These are phyloP conservation scores for Mycena rosella DNA, from an alignment of 768 basidiomycete genomes.

Conservation along the genomic window DNA sequence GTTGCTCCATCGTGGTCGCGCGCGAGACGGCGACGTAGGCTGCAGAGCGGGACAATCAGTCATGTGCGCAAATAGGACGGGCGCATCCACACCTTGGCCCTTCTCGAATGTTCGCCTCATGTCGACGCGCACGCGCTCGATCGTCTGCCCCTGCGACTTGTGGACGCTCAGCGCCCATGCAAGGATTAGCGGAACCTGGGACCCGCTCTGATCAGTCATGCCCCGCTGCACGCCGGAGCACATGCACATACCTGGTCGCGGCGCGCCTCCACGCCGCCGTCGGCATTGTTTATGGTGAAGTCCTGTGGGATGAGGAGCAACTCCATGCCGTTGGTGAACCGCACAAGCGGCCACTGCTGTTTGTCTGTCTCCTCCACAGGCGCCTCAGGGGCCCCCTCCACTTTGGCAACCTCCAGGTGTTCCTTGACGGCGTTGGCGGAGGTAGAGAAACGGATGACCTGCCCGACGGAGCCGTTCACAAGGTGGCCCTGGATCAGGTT, in stretches of 20 bases:
- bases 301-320: slow-evolving; percentile 67
- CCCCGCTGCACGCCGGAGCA: not conserved
- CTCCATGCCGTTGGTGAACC: slow-evolving; percentile 52
- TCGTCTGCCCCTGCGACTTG: slow-evolving; percentile 92
- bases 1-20: slow-evolving; percentile 72
- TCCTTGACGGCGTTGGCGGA: slow-evolving; percentile 56
- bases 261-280: slow-evolving; percentile 68
- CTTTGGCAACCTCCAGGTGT: slow-evolving; percentile 56
- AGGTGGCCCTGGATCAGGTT: slow-evolving; percentile 76
- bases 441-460: slow-evolving; percentile 61
- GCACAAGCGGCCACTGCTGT: slow-evolving; percentile 70
- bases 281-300: slow-evolving; percentile 74
- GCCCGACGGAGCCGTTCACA: slow-evolving; percentile 80
- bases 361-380: slow-evolving; percentile 19
- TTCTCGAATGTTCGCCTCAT: slow-evolving; percentile 82
- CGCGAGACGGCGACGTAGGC: slow-evolving; percentile 83
- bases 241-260: slow-evolving; percentile 64
- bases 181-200: slow-evolving; percentile 71
- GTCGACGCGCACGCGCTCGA: slow-evolving; percentile 87
- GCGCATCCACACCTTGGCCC: slow-evolving; percentile 70
- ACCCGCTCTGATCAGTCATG: slow-evolving; percentile 45
- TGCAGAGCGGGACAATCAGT: slow-evolving; percentile 37
- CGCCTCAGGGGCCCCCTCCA: slow-evolving; percentile 43
- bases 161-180: slow-evolving; percentile 76
- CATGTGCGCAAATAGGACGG: not conserved